Conservation (phyloP, 228 moss, liverwort and hornwort species). For the Sphagnum fallax region DNA sequence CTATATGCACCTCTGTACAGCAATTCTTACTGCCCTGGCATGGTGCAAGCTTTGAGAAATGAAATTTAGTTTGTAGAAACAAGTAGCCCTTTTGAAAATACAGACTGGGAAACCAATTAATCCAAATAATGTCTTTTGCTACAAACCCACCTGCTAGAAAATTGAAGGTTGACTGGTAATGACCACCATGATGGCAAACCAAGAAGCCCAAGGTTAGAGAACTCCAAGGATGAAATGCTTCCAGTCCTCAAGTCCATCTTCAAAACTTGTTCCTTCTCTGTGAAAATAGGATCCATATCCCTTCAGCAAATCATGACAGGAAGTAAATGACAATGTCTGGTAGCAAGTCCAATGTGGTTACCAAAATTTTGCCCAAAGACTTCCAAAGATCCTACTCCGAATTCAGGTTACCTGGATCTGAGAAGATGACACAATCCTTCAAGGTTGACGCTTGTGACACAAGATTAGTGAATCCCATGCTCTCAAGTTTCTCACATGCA, state of each 20-base stretch:
- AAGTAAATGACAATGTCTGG: too few species aligned
- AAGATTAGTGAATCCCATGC: conserved; percentile 18
- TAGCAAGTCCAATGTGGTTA: too few species aligned
- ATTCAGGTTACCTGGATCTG: conserved; percentile 24
- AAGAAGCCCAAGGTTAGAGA: conserved; percentile 58
- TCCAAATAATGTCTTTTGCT: not conserved
- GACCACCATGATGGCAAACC: conserved; percentile 80
- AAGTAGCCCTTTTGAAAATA: too few species aligned
- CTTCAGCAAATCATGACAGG: not conserved
- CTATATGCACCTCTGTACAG: too few species aligned
- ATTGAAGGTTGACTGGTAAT: conserved; percentile 32
- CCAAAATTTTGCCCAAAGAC: too few species aligned
- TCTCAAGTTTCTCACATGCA: conserved; percentile 14
- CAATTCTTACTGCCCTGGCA: too few species aligned
- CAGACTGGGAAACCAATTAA: too few species aligned
- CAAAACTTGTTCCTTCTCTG: conserved; percentile 51
- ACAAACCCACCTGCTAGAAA: conserved; percentile 29
- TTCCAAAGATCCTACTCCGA: too few species aligned
- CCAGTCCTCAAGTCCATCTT: conserved; percentile 53
- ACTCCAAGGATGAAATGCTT: conserved; percentile 32
- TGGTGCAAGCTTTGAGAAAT: too few species aligned
- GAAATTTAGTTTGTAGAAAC: too few species aligned
- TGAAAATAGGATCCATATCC: conserved; percentile 4
- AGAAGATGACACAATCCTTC: conserved; percentile 20
- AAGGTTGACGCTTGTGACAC: conserved; percentile 28